phyloP scores from a whole-genome alignment of 352 stramenopile genomes.

The Globisporangium carolinianum region DNA sequence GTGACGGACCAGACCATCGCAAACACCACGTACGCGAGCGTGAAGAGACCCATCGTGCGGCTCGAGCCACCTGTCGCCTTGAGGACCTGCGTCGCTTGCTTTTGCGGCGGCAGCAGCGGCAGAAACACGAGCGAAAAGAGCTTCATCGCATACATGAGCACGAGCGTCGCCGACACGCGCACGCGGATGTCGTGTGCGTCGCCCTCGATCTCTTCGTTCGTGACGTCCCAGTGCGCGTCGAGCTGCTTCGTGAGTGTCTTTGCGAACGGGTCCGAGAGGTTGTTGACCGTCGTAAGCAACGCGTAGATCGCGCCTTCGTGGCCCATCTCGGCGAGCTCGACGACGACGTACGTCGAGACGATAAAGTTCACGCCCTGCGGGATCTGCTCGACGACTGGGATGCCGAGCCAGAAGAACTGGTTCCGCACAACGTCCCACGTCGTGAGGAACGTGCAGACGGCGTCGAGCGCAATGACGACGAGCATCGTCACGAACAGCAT shows the following conservation, averaged over 20 bases:
- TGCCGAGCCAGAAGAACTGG: slow-evolving; percentile 59
- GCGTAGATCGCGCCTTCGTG: slow-evolving; percentile 54
- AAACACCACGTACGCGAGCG: slow-evolving; percentile 15
- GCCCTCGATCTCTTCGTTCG: slow-evolving; percentile 22
- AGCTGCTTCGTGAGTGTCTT: slow-evolving; percentile 35
- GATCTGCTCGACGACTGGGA: slow-evolving; percentile 38
- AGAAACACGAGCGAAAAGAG: slow-evolving; percentile 27
- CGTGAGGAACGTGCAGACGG: slow-evolving; percentile 25
- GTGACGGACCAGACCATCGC: slow-evolving; percentile 22
- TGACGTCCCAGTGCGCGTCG: slow-evolving; percentile 28
- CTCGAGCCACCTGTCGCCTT: slow-evolving; percentile 18
- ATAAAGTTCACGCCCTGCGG: slow-evolving; percentile 44
- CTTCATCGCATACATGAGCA: slow-evolving; percentile 45
- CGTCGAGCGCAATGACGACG: slow-evolving; percentile 30
- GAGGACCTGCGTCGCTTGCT: slow-evolving; percentile 20
- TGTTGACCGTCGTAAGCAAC: slow-evolving; percentile 42
- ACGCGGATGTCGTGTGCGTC: slow-evolving; percentile 28
- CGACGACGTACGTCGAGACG: slow-evolving; percentile 44
- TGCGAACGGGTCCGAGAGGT: slow-evolving; percentile 36
- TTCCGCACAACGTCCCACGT: slow-evolving; percentile 47
- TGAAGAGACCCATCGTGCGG: slow-evolving; percentile 14
- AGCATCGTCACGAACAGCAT: slow-evolving; percentile 31
- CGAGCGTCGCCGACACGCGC: slow-evolving; percentile 28
- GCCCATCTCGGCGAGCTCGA: slow-evolving; percentile 48
- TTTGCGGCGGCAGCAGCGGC: slow-evolving; percentile 23